phyloP scores from a whole-genome alignment of 306 rosid species.

The Casuarina equisetifolia region DNA sequence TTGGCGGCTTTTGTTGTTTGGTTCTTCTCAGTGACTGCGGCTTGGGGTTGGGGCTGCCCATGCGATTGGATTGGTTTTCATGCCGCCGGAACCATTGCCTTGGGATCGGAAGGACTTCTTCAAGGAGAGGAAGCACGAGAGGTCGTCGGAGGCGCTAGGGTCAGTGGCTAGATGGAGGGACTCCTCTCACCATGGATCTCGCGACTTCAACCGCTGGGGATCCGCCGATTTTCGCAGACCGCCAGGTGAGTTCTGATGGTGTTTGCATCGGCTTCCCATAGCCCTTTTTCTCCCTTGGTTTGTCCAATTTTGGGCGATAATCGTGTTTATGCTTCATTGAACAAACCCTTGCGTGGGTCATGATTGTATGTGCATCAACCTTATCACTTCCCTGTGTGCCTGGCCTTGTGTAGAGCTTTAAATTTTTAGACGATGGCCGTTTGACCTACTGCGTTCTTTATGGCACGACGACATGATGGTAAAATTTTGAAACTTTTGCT shows the following conservation, averaged over 20 bases:
- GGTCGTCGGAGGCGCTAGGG: constrained; percentile 80
- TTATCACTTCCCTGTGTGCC: too few relatives aligned
- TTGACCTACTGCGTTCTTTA: too few relatives aligned
- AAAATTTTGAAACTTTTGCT: neutral
- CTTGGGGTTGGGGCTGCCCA: constrained; percentile 56
- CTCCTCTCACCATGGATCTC: constrained; percentile 67
- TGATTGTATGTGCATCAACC: too few relatives aligned
- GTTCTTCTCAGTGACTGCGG: constrained; percentile 17
- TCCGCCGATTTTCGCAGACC: constrained; percentile 81
- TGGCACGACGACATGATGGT: too few relatives aligned
- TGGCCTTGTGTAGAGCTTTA: too few relatives aligned
- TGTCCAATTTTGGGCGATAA: neutral
- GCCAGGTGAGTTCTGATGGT: constrained; percentile 47
- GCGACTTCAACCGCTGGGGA: constrained; percentile 82
- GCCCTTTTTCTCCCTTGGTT: neutral
- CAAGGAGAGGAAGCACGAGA: constrained; percentile 98
- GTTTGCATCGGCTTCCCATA: neutral
- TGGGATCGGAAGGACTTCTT: constrained; percentile 97
- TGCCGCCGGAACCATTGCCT: constrained; percentile 99
- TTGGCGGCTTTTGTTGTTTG: constrained; percentile 6
- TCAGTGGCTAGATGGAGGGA: constrained; percentile 92
- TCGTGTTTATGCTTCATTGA: neutral
- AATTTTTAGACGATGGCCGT: too few relatives aligned
- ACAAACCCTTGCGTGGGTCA: neutral
- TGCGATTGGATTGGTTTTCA: constrained; percentile 79